These are phyloP conservation scores for Tolypocladium capitatum DNA, from an alignment of 2,329 filamentous ascomycete genomes.

Conservation along the genomic window DNA sequence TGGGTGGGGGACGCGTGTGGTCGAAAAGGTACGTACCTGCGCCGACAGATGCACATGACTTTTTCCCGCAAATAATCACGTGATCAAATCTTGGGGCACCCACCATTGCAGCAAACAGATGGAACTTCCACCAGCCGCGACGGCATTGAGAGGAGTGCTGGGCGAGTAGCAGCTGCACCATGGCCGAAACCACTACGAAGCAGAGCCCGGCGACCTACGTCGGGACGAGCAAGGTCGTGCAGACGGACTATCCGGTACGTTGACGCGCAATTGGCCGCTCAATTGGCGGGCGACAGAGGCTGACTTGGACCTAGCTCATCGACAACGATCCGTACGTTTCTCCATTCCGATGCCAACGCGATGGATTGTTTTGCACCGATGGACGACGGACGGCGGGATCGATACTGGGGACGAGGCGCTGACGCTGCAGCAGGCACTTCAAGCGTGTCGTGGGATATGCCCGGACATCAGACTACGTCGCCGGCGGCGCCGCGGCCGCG, in stretches of 20 bases:
- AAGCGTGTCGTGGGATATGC: conserved; percentile 82
- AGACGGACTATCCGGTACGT: conserved; percentile 79
- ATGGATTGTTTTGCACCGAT: not conserved
- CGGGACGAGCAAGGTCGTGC: conserved; percentile 54
- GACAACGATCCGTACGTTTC: conserved; percentile 84
- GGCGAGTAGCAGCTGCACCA: conserved; percentile 16
- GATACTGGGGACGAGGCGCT: conserved; percentile 5
- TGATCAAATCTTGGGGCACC: conserved; percentile 18
- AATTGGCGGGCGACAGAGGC: conserved; percentile 10
- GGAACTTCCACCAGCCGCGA: conserved; percentile 11
- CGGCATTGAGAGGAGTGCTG: conserved; percentile 11
- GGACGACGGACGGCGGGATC: not conserved
- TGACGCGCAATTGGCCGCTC: conserved; percentile 7
- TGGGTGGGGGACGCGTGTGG: conserved; percentile 7
- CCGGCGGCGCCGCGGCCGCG: conserved; percentile 55
- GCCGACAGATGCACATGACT: conserved; percentile 3
- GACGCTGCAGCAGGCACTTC: conserved; percentile 56
- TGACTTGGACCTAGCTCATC: conserved; percentile 59
- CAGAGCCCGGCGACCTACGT: conserved; percentile 21
- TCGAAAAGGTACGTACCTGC: not conserved
- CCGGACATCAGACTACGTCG: conserved; percentile 67
- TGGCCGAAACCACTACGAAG: conserved; percentile 26
- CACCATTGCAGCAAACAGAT: conserved; percentile 1
- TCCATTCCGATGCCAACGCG: not conserved
- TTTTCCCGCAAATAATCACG: conserved; percentile 9